Base-by-base conservation (phyloP, 164 flowering plant genomes). In the Liquidambar formosana region DNA sequence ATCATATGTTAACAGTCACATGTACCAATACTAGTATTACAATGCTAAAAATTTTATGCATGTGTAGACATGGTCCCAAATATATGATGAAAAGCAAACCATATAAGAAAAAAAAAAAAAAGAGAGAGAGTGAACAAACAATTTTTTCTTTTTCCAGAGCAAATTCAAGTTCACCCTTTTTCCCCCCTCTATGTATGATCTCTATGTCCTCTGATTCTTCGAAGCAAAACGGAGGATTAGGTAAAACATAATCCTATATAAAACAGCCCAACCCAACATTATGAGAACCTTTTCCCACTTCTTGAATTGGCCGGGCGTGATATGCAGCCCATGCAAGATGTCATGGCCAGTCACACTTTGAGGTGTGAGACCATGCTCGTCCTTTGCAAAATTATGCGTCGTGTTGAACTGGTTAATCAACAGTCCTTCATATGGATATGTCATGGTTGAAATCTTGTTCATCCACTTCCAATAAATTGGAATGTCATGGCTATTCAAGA, bases 351-450 rank as follows among this genome's bases (percentile, higher is more conserved):
- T 76, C 12, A 88, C 26, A 4, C 21, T 21, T 1, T 9, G 4
- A 0, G 60, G 70, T n/a, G n/a, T n/a, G n/a, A n/a, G n/a, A n/a
- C n/a, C n/a, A n/a, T n/a, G n/a, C n/a, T n/a, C n/a, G 10, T 64
- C 63, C 0, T 13, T 4, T 8, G 74, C 87, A 25, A 79, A 85
- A 6, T 26, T 0, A 0, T 60, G 11, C 2, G 27, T 26, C 0
- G 81, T 85, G 61, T 81, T 86, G 41, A 71, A 88, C 59, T 88
- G 73, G 54, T 88, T 90, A 85, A 84, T 84, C 76, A 90, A 45
- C 12, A 88, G 77, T 69, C 91, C 93, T 69, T 90, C 89, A 27
- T 84, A 90, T 0, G 93, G 91, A 66, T 90, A 90, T 45, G 88
- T 89, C 89, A 88, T 88, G 5, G 90, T 86, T 8, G 92, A 87